Percentiles rank a stretch among this genome's conserved stretches.
These are phyloP conservation scores for Leucoagaricus sp. DNA, from an alignment of 1,284 basidiomycete species.

Conservation along the genomic window DNA sequence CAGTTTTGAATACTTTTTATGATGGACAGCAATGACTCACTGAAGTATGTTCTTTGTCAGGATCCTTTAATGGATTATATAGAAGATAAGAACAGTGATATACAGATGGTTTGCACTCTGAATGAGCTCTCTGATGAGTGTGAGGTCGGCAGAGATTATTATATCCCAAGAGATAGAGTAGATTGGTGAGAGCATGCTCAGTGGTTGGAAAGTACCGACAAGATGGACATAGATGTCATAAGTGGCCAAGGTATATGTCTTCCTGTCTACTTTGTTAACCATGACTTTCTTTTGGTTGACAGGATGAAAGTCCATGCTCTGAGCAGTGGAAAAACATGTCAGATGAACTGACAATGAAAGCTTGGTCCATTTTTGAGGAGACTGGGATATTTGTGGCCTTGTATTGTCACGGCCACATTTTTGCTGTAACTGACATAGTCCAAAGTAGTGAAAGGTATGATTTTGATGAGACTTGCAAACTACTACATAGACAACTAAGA, in stretches of 20 bases:
- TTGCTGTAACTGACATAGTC: slow-evolving; percentile 23
- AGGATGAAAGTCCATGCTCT: slow-evolving; percentile 3
- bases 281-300: neutral
- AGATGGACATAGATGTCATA: neutral
- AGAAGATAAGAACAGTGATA: neutral
- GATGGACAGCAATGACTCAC: slow-evolving; percentile 12
- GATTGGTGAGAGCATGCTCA: neutral
- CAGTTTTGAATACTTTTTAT: slow-evolving; percentile 1
- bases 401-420: slow-evolving; percentile 22
- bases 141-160: neutral
- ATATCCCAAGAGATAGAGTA: neutral
- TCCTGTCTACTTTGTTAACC: neutral
- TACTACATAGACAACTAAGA: too few species aligned
- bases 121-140: neutral
- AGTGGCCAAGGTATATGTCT: neutral
- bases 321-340: slow-evolving; percentile 28
- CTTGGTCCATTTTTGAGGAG: slow-evolving; percentile 33
- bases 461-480: neutral
- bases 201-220: neutral
- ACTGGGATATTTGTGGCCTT: slow-evolving; percentile 29
- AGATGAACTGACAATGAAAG: slow-evolving; percentile 19
- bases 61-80: neutral
- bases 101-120: neutral
- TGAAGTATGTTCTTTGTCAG: slow-evolving; percentile 2
- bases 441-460: slow-evolving; percentile 25